A percentile compares a stretch with the other conserved stretches of the same genome.
phyloP scores from a whole-genome alignment of 352 stramenopile genomes.

The Phytophthora rubi region DNA sequence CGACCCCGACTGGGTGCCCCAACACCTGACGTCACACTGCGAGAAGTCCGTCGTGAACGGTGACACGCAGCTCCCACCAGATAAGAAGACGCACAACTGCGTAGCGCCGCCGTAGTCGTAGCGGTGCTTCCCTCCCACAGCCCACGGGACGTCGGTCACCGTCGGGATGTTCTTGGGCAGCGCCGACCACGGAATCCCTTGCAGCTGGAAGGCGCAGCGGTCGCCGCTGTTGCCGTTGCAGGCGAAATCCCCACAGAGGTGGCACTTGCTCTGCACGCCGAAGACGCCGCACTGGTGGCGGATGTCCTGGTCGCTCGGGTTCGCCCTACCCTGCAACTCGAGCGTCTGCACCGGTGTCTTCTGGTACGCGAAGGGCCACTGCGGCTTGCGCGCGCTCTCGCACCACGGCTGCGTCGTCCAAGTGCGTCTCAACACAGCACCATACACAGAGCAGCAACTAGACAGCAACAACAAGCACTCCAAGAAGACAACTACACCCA shows the following conservation, averaged over 20 bases:
- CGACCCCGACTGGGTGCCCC: conserved; percentile 72
- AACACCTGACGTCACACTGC: conserved; percentile 91
- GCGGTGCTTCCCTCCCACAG: conserved; percentile 85
- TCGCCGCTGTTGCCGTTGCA: conserved; percentile 56
- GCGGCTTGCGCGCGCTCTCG: conserved; percentile 74
- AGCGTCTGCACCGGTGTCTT: conserved; percentile 76
- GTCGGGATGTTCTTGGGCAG: conserved; percentile 92
- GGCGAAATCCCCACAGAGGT: conserved; percentile 91
- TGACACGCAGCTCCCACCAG: conserved; percentile 79
- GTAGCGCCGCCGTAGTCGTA: conserved; percentile 92
- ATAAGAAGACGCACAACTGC: conserved; percentile 93
- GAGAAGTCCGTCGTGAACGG: conserved; percentile 88
- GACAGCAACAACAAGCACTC: conserved; percentile 1
- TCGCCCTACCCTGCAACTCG: conserved; percentile 89
- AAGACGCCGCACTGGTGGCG: conserved; percentile 89
- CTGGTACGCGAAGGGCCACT: conserved; percentile 95
- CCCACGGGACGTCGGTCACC: conserved; percentile 93
- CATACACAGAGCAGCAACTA: not conserved
- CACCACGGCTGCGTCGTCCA: conserved; percentile 92
- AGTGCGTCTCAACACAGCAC: conserved; percentile 78
- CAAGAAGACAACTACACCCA: not conserved
- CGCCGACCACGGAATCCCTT: conserved; percentile 82
- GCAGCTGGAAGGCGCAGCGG: conserved; percentile 92
- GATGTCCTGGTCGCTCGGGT: conserved; percentile 92
- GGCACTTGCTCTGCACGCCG: conserved; percentile 94